Percentiles rank a stretch among this genome's conserved stretches.
Evolutionary conservation across 208 protist genomes (phyloP).

Genomic region (Acanthamoeba sp.): DNA sequence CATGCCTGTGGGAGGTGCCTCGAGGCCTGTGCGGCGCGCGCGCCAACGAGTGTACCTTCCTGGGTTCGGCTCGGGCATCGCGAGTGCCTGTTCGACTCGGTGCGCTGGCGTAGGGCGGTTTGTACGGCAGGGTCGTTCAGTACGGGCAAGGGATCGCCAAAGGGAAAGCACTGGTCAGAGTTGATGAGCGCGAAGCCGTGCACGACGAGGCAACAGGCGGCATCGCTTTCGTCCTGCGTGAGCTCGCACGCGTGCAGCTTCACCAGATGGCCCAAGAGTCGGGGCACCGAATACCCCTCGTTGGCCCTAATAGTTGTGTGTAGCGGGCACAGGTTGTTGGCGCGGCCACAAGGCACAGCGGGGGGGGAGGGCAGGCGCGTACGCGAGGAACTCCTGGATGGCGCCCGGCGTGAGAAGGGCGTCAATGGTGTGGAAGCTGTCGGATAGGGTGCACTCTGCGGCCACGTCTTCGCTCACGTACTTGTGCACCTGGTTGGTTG

Average conservation of each 20-base stretch:
- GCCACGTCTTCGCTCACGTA: neutral
- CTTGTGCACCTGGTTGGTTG: too few species aligned
- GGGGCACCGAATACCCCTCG: neutral
- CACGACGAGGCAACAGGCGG: neutral
- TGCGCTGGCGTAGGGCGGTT: neutral
- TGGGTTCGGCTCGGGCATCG: neutral
- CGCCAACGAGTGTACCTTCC: neutral
- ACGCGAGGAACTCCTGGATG: neutral
- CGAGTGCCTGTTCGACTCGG: neutral
- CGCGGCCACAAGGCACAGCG: too few species aligned
- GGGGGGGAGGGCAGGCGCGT: neutral
- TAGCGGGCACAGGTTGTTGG: neutral
- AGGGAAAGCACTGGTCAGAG: neutral
- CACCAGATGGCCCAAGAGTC: neutral
- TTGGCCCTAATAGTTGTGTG: neutral
- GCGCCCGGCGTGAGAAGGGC: neutral
- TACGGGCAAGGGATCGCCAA: neutral
- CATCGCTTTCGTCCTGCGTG: neutral
- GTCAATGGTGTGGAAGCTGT: slow-evolving; percentile 6
- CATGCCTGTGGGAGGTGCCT: too few species aligned
- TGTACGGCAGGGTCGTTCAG: neutral
- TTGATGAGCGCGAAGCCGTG: neutral
- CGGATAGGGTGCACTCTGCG: neutral
- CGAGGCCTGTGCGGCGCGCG: too few species aligned
- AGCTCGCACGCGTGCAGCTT: neutral